These are phyloP conservation scores for Ananas comosus DNA, from an alignment of 176 grass and related monocot genomes.

Conservation along the genomic window DNA sequence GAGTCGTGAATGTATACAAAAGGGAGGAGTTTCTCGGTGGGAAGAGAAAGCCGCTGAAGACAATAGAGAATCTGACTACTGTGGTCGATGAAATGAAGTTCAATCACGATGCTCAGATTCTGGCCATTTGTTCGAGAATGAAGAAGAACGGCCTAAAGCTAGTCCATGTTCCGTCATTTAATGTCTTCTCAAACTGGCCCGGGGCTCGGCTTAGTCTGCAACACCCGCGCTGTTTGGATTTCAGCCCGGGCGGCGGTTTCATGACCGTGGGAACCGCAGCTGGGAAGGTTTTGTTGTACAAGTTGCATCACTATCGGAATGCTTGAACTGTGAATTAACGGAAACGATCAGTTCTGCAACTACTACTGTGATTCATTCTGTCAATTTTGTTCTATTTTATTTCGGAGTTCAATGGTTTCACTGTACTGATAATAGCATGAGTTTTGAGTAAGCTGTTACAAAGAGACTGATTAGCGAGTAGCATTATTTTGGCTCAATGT, in stretches of 20 bases:
- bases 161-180: conserved; percentile 61
- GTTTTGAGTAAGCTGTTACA: no score
- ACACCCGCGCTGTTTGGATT: conserved; percentile 58
- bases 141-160: conserved; percentile 60
- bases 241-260: conserved; percentile 66
- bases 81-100: conserved; percentile 59
- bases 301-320: conserved; percentile 71
- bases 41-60: conserved; percentile 62
- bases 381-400: neutral
- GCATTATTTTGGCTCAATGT: no score
- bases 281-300: conserved; percentile 66
- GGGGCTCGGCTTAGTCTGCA: conserved; percentile 39
- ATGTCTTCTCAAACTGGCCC: conserved; percentile 75
- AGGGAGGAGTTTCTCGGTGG: conserved; percentile 64
- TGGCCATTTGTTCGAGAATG: conserved; percentile 64
- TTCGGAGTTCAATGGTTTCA: neutral
- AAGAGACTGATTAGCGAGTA: no score
- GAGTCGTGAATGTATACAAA: conserved; percentile 70
- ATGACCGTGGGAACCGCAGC: conserved; percentile 57
- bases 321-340: conserved; percentile 21
- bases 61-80: conserved; percentile 53
- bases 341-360: neutral
- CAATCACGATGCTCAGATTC: conserved; percentile 53
- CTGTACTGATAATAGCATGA: no score
- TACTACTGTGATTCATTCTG: neutral